Percentiles rank a stretch among this genome's conserved stretches.
These are phyloP conservation scores for Maudiozyma turicensis DNA, from an alignment of 805 yeast genomes.

Conservation along the genomic window DNA sequence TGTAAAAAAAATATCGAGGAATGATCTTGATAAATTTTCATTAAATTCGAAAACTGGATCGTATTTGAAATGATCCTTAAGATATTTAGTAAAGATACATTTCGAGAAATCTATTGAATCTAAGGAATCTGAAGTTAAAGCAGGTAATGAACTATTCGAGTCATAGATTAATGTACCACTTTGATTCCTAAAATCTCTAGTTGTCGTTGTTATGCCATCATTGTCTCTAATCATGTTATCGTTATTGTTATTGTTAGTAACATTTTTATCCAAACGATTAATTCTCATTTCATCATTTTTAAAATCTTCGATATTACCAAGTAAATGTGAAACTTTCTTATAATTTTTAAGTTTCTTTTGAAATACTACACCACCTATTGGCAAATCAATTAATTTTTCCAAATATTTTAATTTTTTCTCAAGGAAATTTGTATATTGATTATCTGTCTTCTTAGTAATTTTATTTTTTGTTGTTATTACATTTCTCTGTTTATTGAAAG, in stretches of 20 bases:
- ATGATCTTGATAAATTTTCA: slow-evolving; percentile 38
- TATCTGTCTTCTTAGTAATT: slow-evolving; percentile 25
- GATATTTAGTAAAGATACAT: slow-evolving; percentile 38
- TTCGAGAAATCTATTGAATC: slow-evolving; percentile 34
- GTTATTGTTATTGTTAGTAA: not conserved
- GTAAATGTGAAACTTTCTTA: slow-evolving; percentile 31
- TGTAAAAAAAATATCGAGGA: slow-evolving; percentile 44
- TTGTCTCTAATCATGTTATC: not conserved
- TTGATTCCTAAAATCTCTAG: not conserved
- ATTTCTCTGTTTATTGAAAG: not conserved
- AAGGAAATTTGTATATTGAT: slow-evolving; percentile 45
- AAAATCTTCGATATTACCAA: slow-evolving; percentile 14
- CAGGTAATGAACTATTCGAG: slow-evolving; percentile 5
- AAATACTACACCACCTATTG: slow-evolving; percentile 22
- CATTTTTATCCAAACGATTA: not conserved
- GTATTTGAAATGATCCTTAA: slow-evolving; percentile 34
- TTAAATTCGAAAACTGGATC: slow-evolving; percentile 48
- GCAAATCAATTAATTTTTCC: slow-evolving; percentile 35
- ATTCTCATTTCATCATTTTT: not conserved
- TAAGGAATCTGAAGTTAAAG: slow-evolving; percentile 20
- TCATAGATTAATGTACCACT: too few relatives aligned
- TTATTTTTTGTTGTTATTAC: not conserved
- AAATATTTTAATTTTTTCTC: slow-evolving; percentile 45
- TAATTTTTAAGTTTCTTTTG: slow-evolving; percentile 20
- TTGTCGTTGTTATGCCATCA: not conserved